Base-by-base conservation (phyloP, 768 basidiomycete genomes). In the Nevesoporus exiguus region DNA sequence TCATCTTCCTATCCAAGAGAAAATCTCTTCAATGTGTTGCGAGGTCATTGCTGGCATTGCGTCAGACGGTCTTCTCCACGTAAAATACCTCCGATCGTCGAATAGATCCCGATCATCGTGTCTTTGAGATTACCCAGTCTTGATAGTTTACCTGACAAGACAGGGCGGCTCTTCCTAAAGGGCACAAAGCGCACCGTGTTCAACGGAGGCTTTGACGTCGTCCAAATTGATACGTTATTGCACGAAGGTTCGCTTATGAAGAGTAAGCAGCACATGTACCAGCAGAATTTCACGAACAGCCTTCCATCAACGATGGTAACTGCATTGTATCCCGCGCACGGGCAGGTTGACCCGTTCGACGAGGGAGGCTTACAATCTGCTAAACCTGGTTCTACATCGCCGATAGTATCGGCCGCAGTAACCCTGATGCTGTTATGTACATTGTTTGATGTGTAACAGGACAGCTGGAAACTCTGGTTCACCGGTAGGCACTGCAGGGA, bases 1-100 rank as follows among this genome's bases (percentile, higher is more conserved):
- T 54, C 25, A 51, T 56, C 47, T 39, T 59, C 56, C 51, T 43
- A 52, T 43, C 46, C 27, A 45, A 54, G 34, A 45, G 65, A 58
- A 57, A 63, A 60, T 57, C 56, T 13, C 39, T 39, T 47, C 22
- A 9, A 41, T 30, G 24, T 30, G 19, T 25, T 30, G 36, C 52
- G 47, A 51, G 27, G 22, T 44, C 55, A 46, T 53, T 49, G 51
- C 34, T 53, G 42, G 45, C 47, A 56, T 50, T 34, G 41, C 41
- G 47, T 55, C 54, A 54, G 47, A 40, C 39, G 5, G 14, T n/a
- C 49, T 57, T 63, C 65, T 58, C 62, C 59, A 64, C 64, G 61
- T 65, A 66, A 66, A 60, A 51, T 24, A 9, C 10, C 34, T 11
- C 49, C 8, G 44, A 22, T 29, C 45, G 43, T 31, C 36, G 40